phyloP scores from a whole-genome alignment of 176 grass and related monocot species.

The Poa pratensis region DNA sequence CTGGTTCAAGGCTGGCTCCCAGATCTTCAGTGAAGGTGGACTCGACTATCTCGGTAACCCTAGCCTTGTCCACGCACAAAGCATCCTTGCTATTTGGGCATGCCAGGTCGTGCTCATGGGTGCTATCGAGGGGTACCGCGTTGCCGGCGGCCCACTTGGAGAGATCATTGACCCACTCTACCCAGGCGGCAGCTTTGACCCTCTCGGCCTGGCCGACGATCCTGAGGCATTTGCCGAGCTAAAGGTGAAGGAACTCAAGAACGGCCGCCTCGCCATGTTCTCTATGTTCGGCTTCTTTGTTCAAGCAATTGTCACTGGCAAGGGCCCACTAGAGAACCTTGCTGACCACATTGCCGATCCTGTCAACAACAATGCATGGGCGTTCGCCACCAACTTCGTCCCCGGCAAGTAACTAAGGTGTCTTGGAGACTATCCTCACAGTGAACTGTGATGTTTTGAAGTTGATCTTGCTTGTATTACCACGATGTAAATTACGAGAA shows the following conservation, averaged over 20 bases:
- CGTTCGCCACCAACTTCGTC: background rate
- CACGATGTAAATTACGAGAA: background rate
- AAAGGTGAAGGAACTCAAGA: slow-evolving; percentile 30
- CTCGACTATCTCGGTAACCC: slow-evolving; percentile 3
- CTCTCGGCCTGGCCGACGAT: background rate
- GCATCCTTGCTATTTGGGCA: slow-evolving; percentile 10
- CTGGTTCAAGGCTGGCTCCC: slow-evolving; percentile 17
- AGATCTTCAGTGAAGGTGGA: background rate
- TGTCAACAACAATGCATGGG: slow-evolving; percentile 11
- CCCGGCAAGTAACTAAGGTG: background rate
- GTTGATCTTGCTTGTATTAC: background rate
- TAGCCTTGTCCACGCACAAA: background rate
- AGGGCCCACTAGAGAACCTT: slow-evolving; percentile 21
- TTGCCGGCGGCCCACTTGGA: slow-evolving; percentile 8
- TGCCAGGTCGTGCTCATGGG: slow-evolving; percentile 21
- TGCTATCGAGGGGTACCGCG: background rate
- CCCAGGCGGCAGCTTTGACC: background rate
- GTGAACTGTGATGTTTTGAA: background rate
- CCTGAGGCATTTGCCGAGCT: slow-evolving; percentile 12
- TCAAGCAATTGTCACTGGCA: slow-evolving; percentile 15
- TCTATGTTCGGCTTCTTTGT: slow-evolving; percentile 25
- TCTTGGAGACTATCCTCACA: background rate
- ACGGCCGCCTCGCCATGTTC: background rate
- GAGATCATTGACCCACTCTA: slow-evolving; percentile 11
- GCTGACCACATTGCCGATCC: slow-evolving; percentile 1